Percentiles rank a stretch among this genome's conserved stretches.
These are phyloP conservation scores for Myotisia sp. DNA, from an alignment of 2,329 filamentous ascomycete species.

Conservation along the genomic window DNA sequence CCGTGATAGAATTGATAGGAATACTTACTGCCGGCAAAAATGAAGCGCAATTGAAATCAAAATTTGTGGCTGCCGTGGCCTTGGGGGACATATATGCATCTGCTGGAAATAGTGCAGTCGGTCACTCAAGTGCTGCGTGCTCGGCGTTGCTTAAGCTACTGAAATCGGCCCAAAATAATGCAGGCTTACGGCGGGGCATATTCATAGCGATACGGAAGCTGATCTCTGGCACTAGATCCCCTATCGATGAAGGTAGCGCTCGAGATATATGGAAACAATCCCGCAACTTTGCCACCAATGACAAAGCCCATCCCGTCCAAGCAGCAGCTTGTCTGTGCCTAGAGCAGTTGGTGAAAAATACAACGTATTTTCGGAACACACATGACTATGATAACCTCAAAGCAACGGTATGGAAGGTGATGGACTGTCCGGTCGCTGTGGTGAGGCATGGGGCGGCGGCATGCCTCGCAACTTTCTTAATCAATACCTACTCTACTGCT, in stretches of 20 bases:
- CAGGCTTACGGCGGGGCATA: slow-evolving; percentile 65
- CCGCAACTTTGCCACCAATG: slow-evolving; percentile 57
- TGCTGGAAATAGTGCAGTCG: slow-evolving; percentile 87
- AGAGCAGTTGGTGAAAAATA: slow-evolving; percentile 55
- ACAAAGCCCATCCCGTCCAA: slow-evolving; percentile 74
- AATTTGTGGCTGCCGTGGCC: slow-evolving; percentile 77
- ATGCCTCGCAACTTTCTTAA: slow-evolving; percentile 67
- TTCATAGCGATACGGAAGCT: slow-evolving; percentile 66
- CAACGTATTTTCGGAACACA: slow-evolving; percentile 71
- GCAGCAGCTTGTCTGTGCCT: slow-evolving; percentile 66
- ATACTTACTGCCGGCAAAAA: slow-evolving; percentile 61
- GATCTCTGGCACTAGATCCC: slow-evolving; percentile 56
- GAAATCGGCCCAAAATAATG: slow-evolving; percentile 65
- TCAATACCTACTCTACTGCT: slow-evolving; percentile 61
- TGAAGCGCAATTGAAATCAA: slow-evolving; percentile 63
- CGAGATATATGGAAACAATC: slow-evolving; percentile 89
- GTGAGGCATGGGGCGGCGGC: slow-evolving; percentile 78
- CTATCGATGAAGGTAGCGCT: slow-evolving; percentile 71
- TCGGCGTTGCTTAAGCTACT: slow-evolving; percentile 61
- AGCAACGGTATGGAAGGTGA: slow-evolving; percentile 65
- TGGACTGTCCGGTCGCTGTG: slow-evolving; percentile 60
- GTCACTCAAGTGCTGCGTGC: slow-evolving; percentile 61
- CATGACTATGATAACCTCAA: slow-evolving; percentile 84
- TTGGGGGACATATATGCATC: slow-evolving; percentile 77
- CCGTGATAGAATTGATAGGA: slow-evolving; percentile 69